Evolutionary conservation across 2,329 filamentous ascomycete species (phyloP), one percentile per base, ranked within the genome.

Genomic region (Fusarium neocosmosporiellum): DNA sequence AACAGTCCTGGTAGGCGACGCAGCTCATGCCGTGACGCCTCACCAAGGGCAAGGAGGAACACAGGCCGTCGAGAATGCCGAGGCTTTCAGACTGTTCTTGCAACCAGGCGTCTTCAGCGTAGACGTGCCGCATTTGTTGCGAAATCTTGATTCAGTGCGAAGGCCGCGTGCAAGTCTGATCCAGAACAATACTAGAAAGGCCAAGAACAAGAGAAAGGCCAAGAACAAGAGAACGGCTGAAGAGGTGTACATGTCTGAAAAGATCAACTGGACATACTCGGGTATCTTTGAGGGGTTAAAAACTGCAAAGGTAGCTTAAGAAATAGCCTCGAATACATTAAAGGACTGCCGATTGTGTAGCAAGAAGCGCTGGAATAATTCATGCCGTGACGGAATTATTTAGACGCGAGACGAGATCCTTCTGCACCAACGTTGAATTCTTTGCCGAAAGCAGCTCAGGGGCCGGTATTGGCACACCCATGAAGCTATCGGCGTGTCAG

Each of bases 401-500:
- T 41, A 24, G 20, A 29, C 10, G 36, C 55, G 24, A 16, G 18
- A 20, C 24, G 8, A 27, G 10, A 41, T 4, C 37, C 37, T 29
- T 16, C 10, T 33, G 5, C 14, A 27, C 31, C 24, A 55, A 55
- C 18, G n/a, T 39, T 39, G n/a, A 58, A 24, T 8, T 24, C 33
- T 55, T 34, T 33, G 53, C 53, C 53, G 20, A 24, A 34, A 37
- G 20, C 37, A 24, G 63, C 11, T n/a, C 67, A 43, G 61, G 59
- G 66, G 65, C 31, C 22, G 55, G 54, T 41, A 58, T 58, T 29
- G 55, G 11, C 22, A 58, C 55, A 31, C 18, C 55, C 55, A 41
- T 58, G 55, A 53, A 29, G 41, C 54, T 37, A 55, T 63, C 39
- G 50, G 36, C 50, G 29, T 67, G 33, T 29, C 50, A 67, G 41